Evolutionary conservation across 129 eudicot genomes (phyloP).

Genomic region (Artemisia tridentata): DNA sequence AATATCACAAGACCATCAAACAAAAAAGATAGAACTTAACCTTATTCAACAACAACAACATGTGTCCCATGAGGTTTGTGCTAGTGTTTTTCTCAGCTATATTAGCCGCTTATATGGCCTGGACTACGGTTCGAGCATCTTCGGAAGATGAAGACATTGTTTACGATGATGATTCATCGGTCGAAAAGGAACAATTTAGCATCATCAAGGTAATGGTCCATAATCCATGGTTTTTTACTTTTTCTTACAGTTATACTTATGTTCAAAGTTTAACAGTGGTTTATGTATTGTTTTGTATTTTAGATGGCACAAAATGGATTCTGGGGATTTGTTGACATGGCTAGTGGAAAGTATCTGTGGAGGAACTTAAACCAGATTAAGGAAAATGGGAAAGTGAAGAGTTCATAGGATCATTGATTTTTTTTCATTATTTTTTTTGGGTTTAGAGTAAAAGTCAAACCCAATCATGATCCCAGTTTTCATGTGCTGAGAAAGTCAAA

Average conservation of each 20-base stretch:
- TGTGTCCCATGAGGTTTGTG: constrained; percentile 83
- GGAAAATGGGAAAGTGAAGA: constrained; percentile 33
- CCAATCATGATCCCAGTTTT: constrained; percentile 14
- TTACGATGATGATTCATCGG: constrained; percentile 37
- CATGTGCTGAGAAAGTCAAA: constrained; percentile 28
- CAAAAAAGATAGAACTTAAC: not conserved
- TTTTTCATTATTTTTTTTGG: not conserved
- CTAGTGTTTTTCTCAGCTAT: constrained; percentile 71
- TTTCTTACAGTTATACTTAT: not conserved
- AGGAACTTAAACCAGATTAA: constrained; percentile 54
- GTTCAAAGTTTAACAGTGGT: not conserved
- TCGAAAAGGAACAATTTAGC: constrained; percentile 29
- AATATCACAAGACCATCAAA: not conserved
- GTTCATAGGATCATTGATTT: constrained; percentile 16
- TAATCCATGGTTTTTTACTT: not conserved
- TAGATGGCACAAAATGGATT: constrained; percentile 63
- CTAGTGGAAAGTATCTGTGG: constrained; percentile 83
- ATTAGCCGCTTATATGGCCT: constrained; percentile 69
- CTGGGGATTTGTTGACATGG: constrained; percentile 88
- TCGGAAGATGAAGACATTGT: constrained; percentile 6
- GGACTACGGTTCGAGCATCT: constrained; percentile 45
- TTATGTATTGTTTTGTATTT: not conserved
- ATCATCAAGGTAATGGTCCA: constrained; percentile 38
- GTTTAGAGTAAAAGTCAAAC: constrained; percentile 20
- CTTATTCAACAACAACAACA: not conserved